Evolutionary conservation across 441 rosid genomes (phyloP).

Genomic region (Populus tomentosa): DNA sequence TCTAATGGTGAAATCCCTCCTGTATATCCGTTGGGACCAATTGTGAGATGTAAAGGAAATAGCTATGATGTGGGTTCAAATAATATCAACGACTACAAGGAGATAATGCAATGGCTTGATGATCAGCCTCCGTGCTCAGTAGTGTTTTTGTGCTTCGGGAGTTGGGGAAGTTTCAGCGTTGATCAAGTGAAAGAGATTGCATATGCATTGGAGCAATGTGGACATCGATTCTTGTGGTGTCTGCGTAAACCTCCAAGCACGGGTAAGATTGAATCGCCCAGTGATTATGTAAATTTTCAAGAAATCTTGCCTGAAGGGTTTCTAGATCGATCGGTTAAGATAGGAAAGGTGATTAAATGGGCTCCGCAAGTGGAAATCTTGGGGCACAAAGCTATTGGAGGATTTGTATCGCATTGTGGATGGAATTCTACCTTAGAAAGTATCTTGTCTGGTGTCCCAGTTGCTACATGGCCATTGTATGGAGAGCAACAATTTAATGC

Average conservation of each 20-base stretch:
- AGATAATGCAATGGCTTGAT: slow-evolving; percentile 28
- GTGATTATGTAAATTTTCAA: slow-evolving; percentile 2
- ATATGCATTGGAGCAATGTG: slow-evolving; percentile 28
- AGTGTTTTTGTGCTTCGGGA: slow-evolving; percentile 31
- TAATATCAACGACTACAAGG: not conserved
- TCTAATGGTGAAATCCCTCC: not conserved
- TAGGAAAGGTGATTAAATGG: slow-evolving; percentile 45
- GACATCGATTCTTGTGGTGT: slow-evolving; percentile 41
- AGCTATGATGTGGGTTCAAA: not conserved
- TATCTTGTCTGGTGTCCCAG: slow-evolving; percentile 42
- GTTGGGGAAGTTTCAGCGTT: slow-evolving; percentile 22
- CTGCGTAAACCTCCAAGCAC: slow-evolving; percentile 23
- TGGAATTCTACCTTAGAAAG: slow-evolving; percentile 24
- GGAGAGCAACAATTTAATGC: slow-evolving; percentile 52
- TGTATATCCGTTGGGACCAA: not conserved
- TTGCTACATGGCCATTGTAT: slow-evolving; percentile 44
- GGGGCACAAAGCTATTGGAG: slow-evolving; percentile 34
- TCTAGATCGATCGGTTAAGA: slow-evolving; percentile 14
- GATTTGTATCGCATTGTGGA: slow-evolving; percentile 41
- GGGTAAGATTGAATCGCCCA: slow-evolving; percentile 4
- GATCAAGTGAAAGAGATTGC: slow-evolving; percentile 41
- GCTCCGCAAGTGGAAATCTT: slow-evolving; percentile 40
- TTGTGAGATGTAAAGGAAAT: not conserved
- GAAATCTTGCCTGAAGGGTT: slow-evolving; percentile 23
- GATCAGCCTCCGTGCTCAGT: slow-evolving; percentile 21